Base-by-base conservation (phyloP, 495 filamentous ascomycete genomes). In the Penicillium ucsense region DNA sequence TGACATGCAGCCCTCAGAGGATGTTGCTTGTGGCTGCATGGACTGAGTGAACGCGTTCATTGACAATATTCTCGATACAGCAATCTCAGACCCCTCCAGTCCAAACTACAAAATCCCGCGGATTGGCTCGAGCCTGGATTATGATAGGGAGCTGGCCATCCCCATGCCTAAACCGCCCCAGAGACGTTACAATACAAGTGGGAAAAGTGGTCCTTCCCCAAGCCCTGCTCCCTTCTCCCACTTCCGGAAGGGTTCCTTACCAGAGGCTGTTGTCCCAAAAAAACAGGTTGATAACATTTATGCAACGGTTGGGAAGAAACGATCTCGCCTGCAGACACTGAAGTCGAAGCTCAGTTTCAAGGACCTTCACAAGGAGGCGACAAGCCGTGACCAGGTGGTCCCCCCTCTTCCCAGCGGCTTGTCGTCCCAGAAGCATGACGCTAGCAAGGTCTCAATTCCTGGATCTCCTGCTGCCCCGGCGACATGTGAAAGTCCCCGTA, bases 301-400 rank as follows among this genome's bases (percentile, higher is more conserved):
- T 27, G 7, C 28, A 29, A 5, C 20, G 20, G 20, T 20, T 0
- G 46, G 51, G 10, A 64, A 59, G 43, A 66, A 67, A 43, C 59
- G 46, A 41, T 65, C 58, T 0, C 54, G 54, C 5, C 41, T 66
- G 35, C 58, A 60, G 3, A 45, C 57, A 8, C 48, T 66, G 32
- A 51, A 54, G 34, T 59, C 58, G 6, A 66, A 70, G 43, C 50
- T 66, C 37, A 66, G 63, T 40, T 54, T 65, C 41, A 68, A 63
- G 37, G 63, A 70, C 31, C 31, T 70, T 3, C 56, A 47, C 3
- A 66, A 63, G 32, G 66, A 67, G 27, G 42, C 47, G 32, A 38
- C 45, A 4, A 62, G 52, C 11, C 48, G 51, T n/a, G 53, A 47
- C 36, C 9, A 3, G 6, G n/a, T 7, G 7, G n/a, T n/a, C 9